Conservation (phyloP, 441 rosid genomes). For the Adansonia grandidieri region DNA sequence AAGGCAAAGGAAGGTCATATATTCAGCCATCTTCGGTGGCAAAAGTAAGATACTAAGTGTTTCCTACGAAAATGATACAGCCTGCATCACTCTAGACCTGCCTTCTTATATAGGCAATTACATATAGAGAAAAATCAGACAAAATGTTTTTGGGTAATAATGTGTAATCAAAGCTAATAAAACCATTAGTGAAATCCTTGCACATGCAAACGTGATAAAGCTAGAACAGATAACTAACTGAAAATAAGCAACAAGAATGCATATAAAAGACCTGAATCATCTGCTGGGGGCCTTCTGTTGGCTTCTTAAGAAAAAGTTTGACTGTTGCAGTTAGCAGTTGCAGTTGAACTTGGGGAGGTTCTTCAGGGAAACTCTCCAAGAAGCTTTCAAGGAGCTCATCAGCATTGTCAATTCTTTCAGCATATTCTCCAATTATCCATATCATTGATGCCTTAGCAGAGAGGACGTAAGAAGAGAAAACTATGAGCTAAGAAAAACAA, state of each 20-base stretch:
- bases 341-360: slow-evolving; percentile 97
- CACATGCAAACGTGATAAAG: slow-evolving; percentile 17
- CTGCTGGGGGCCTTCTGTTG: slow-evolving; percentile 98
- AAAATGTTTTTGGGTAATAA: background rate
- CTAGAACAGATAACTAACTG: slow-evolving; percentile 20
- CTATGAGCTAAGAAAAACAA: slow-evolving; percentile 23
- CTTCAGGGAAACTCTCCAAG: slow-evolving; percentile 97
- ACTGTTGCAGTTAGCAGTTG: slow-evolving; percentile 96
- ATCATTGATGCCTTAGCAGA: slow-evolving; percentile 89
- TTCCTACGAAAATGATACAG: background rate
- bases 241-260: slow-evolving; percentile 15
- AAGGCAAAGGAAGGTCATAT: background rate
- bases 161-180: background rate
- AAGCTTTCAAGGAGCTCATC: slow-evolving; percentile 99
- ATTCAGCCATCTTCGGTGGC: background rate
- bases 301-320: slow-evolving; percentile 93
- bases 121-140: background rate
- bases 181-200: background rate
- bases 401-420: slow-evolving; percentile 98
- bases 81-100: background rate
- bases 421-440: slow-evolving; percentile 99
- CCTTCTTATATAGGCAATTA: slow-evolving; percentile 3
- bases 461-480: slow-evolving; percentile 20
- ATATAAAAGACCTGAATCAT: slow-evolving; percentile 85
- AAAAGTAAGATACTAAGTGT: background rate